phyloP scores from a whole-genome alignment of 23 red algal species.

The Agarophyton chilense region DNA sequence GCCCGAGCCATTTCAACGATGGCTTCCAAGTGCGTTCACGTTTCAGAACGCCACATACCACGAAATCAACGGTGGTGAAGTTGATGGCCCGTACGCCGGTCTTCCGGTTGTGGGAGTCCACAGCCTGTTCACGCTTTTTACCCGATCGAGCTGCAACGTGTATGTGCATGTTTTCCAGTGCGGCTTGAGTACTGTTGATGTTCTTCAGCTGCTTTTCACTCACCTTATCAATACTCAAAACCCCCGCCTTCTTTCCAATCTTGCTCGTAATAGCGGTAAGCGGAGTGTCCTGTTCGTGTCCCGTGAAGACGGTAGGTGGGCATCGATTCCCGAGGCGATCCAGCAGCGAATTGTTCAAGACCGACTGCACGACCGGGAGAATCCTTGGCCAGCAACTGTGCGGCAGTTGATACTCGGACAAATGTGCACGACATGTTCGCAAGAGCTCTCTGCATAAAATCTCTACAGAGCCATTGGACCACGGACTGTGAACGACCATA shows the following conservation, averaged over 20 bases:
- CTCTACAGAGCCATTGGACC: not conserved
- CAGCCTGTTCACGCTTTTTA: not conserved
- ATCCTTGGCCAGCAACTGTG: not conserved
- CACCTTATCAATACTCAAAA: not conserved
- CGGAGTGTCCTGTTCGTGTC: not conserved
- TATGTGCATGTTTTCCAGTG: not conserved
- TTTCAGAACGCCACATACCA: not conserved
- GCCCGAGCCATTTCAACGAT: not conserved
- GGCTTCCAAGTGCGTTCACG: not conserved
- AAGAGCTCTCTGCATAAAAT: not conserved
- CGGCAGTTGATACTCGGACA: not conserved
- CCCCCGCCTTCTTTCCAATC: not conserved
- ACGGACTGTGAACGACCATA: not conserved
- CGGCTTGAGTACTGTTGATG: not conserved
- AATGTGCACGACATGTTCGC: not conserved
- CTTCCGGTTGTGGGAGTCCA: constrained; percentile 31
- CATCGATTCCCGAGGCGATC: constrained; percentile 14
- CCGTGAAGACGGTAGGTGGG: constrained; percentile 44
- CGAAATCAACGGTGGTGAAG: not conserved
- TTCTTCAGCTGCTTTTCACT: not conserved
- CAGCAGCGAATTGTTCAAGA: constrained; percentile 32
- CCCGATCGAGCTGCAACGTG: not conserved
- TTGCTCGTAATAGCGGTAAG: not conserved
- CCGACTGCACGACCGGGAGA: not conserved
- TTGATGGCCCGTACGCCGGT: constrained; percentile 12